phyloP scores from a whole-genome alignment of 2,329 filamentous ascomycete species.

The Sporothrix humicola region DNA sequence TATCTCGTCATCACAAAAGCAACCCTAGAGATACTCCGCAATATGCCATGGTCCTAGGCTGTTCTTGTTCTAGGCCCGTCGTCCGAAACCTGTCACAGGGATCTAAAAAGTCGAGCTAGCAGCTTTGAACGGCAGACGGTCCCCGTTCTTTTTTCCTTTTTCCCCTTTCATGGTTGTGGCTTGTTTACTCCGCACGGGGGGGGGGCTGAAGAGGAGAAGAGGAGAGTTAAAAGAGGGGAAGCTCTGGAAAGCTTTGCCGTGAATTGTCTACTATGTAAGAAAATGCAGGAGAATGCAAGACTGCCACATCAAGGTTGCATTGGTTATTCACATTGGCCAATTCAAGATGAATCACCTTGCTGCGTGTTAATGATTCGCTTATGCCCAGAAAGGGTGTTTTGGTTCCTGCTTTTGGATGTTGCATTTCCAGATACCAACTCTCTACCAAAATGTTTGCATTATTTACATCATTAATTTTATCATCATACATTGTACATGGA shows the following conservation, averaged over 20 bases:
- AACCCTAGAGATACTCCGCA: too few species aligned
- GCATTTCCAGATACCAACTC: neutral
- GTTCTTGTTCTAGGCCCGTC: slow-evolving; percentile 3
- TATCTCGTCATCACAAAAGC: too few species aligned
- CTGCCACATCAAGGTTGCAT: neutral
- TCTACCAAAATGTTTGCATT: too few species aligned
- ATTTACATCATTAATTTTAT: neutral
- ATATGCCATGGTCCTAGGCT: neutral
- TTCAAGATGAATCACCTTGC: neutral
- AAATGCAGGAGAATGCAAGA: neutral
- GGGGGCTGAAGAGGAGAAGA: too few species aligned
- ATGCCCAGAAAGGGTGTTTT: neutral
- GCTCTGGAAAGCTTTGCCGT: slow-evolving; percentile 5
- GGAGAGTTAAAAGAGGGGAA: slow-evolving; percentile 6
- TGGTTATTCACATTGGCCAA: neutral
- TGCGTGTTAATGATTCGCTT: neutral
- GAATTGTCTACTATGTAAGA: neutral
- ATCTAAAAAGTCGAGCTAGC: neutral
- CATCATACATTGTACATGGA: neutral
- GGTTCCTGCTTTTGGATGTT: neutral
- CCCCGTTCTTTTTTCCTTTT: too few species aligned
- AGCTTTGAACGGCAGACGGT: neutral
- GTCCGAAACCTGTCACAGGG: slow-evolving; percentile 8
- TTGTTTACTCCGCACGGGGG: slow-evolving; percentile 1
- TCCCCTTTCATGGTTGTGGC: too few species aligned